phyloP scores from a whole-genome alignment of 306 rosid genomes.

The Carpinus viminea region DNA sequence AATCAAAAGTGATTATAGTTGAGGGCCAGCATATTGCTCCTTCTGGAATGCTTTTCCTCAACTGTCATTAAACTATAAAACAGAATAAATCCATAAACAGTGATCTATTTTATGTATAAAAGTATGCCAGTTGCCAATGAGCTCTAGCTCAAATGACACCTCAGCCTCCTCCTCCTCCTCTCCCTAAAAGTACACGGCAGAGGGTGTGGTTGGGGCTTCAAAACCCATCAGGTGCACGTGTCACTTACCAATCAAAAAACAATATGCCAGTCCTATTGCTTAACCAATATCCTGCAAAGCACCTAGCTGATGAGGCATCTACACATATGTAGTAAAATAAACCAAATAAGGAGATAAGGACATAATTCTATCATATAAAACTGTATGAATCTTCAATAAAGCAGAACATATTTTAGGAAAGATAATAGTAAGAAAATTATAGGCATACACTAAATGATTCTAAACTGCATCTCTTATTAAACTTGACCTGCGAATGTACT shows the following conservation, averaged over 20 bases:
- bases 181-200: not conserved
- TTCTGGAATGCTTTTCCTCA: not conserved
- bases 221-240: not conserved
- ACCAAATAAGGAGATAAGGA: not conserved
- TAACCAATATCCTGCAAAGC: not conserved
- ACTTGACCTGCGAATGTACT: not conserved
- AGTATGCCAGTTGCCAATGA: no score
- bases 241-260: not conserved
- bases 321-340: not conserved
- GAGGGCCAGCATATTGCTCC: not conserved
- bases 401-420: not conserved
- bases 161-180: no score
- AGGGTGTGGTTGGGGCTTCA: not conserved
- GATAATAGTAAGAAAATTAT: not conserved
- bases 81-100: not conserved
- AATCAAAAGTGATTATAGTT: not conserved
- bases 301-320: not conserved
- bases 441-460: not conserved
- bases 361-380: not conserved
- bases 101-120: no score
- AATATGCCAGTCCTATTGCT: not conserved
- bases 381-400: not conserved
- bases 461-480: conserved; percentile 14
- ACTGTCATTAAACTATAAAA: not conserved
- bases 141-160: no score